Evolutionary conservation across 805 yeast genomes (phyloP), one percentile per base, ranked within the genome.

Genomic region (Yarrowia sp.): DNA sequence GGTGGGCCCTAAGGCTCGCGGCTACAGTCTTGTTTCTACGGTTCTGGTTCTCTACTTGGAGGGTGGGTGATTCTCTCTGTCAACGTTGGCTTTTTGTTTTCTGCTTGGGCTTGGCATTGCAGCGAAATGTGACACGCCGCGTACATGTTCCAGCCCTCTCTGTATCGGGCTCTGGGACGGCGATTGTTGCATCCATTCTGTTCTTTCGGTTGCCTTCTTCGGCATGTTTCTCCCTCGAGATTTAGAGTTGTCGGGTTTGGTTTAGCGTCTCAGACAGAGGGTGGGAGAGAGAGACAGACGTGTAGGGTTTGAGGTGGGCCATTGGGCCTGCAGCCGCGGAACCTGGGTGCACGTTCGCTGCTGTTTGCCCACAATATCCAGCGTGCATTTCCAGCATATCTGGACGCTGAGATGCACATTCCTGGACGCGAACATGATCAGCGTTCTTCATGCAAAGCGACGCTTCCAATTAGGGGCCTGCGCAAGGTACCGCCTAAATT

Each of bases 391-490:
- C 19, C 21, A 14, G 14, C 24, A 21, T 11, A 10, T 26, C 19
- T 48, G 6, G 11, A 14, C 7, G 14, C 6, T n/a, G 8, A 10
- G 26, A 6, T 28, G 2, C 16, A 3, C 17, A 12, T 3, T 19
- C 3, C 1, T 12, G n/a, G n/a, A 28, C 36, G 26, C 19, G 17
- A 16, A 16, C 19, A 3, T 28, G 36, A 28, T 46, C 33, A 33
- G 58, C 58, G 58, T 51, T 41, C 16, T 35, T 51, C 41, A 51
- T 51, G 58, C 58, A 9, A 33, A 33, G 33, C 33, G 41, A 33
- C 58, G 41, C 58, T 32, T 51, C 58, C 32, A 51, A 51, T 33
- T 41, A 51, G 58, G 58, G 58, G 58, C 41, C 58, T 51, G 41
- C 32, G 58, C 58, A 51, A 51, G 58, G 58, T 51, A 51, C 58